Evolutionary conservation across 352 stramenopile species (phyloP).

Genomic region (Blastocystis sp.): DNA sequence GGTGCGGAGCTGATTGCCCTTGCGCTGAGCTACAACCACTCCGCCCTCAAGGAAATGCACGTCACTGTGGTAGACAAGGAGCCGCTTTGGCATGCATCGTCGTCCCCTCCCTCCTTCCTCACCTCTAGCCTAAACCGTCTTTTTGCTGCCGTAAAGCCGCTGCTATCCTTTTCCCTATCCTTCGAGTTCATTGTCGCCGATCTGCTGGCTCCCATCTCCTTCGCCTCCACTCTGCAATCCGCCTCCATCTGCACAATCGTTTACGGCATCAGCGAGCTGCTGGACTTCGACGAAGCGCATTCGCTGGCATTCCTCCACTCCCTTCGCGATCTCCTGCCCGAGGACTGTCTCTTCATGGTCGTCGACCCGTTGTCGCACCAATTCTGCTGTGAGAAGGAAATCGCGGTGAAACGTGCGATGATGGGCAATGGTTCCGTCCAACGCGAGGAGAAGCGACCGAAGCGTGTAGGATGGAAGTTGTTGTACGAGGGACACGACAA

Average conservation of each 20-base stretch:
- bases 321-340: not conserved
- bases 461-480: not conserved
- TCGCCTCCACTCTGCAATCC: not conserved
- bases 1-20: constrained; percentile 41
- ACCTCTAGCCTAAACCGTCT: not conserved
- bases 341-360: not conserved
- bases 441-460: not conserved
- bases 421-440: not conserved
- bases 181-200: not conserved
- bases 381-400: constrained; percentile 60
- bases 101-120: not conserved
- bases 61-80: constrained; percentile 53
- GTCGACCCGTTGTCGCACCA: constrained; percentile 45
- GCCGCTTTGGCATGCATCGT: constrained; percentile 27
- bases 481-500: constrained; percentile 43
- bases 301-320: not conserved
- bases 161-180: not conserved
- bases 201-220: not conserved
- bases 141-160: not conserved
- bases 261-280: constrained; percentile 48
- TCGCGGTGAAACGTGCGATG: not conserved
- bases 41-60: not conserved
- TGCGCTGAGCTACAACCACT: not conserved
- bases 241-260: constrained; percentile 38
- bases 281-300: not conserved